Conservation (phyloP, 169 alveolate genomes). For the Pseudocohnilembus persalinus region DNA sequence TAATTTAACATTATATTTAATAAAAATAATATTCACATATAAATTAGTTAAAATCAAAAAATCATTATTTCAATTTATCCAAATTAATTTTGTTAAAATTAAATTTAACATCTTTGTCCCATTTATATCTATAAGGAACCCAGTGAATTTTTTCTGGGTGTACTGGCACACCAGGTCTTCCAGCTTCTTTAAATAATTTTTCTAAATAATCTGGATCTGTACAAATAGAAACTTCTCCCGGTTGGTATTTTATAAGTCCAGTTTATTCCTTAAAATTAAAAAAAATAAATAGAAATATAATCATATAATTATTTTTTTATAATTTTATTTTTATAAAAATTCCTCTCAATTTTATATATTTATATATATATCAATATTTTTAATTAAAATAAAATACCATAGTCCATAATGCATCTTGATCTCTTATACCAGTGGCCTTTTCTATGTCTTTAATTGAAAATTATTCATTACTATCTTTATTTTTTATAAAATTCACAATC, state of each 20-base stretch:
- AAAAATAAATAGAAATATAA: not conserved
- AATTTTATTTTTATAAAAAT: too few species aligned
- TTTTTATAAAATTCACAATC: slow-evolving; percentile 59
- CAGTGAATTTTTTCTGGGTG: slow-evolving; percentile 1
- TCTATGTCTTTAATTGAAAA: slow-evolving; percentile 11
- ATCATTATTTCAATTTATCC: not conserved
- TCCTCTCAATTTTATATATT: not conserved
- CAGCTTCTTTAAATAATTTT: slow-evolving; percentile 19
- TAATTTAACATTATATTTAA: too few species aligned
- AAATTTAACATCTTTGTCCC: slow-evolving; percentile 14
- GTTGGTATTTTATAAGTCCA: slow-evolving; percentile 3
- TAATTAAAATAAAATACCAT: not conserved
- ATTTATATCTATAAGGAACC: slow-evolving; percentile 22
- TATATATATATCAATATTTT: not conserved
- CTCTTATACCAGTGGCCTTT: slow-evolving; percentile 25
- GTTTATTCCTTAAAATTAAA: slow-evolving; percentile 10
- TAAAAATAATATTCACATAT: too few species aligned
- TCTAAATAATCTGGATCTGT: slow-evolving; percentile 12
- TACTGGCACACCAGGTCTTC: slow-evolving; percentile 25
- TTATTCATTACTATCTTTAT: not conserved
- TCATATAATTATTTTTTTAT: too few species aligned
- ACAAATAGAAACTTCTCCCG: slow-evolving; percentile 8
- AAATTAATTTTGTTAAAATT: not conserved
- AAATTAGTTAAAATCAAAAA: too few species aligned
- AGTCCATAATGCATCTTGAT: slow-evolving; percentile 13